These are phyloP conservation scores for Rhododendron williamsianum DNA, from an alignment of 148 eudicot genomes.

Conservation along the genomic window DNA sequence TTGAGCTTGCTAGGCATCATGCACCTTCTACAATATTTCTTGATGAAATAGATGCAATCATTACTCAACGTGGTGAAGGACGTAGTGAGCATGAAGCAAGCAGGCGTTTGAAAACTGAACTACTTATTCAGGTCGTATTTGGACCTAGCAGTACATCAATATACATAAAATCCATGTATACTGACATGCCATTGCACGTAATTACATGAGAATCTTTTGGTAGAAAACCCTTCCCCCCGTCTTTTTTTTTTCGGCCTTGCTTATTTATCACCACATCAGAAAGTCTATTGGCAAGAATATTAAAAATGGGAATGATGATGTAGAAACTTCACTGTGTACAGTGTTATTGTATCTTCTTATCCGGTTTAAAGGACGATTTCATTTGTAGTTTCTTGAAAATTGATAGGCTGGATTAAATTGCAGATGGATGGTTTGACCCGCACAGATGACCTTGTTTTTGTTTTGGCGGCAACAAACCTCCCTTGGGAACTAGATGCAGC, in stretches of 20 bases:
- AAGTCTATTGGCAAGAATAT: neutral
- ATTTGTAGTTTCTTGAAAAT: neutral
- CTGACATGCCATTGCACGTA: neutral
- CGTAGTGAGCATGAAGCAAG: constrained; percentile 99
- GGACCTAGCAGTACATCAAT: neutral
- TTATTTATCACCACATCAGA: neutral
- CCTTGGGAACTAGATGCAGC: constrained; percentile 99
- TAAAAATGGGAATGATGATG: neutral
- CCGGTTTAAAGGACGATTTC: neutral
- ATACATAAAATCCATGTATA: neutral
- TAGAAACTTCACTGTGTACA: no score
- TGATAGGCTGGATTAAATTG: constrained; percentile 18
- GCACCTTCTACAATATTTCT: constrained; percentile 97
- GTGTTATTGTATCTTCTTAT: neutral
- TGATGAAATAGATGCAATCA: constrained; percentile 97
- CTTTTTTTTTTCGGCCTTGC: neutral
- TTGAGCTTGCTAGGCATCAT: constrained; percentile 99
- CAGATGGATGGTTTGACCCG: constrained; percentile 98
- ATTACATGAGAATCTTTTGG: neutral
- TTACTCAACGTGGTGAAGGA: constrained; percentile 96
- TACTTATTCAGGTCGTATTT: constrained; percentile 77
- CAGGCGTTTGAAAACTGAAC: constrained; percentile 93
- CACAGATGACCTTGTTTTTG: constrained; percentile 96
- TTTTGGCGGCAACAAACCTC: constrained; percentile 94
- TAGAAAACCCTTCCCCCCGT: neutral